Evolutionary conservation across 371 early-diverging fungal species (phyloP).

Genomic region (Rhizomucor pusillus): DNA sequence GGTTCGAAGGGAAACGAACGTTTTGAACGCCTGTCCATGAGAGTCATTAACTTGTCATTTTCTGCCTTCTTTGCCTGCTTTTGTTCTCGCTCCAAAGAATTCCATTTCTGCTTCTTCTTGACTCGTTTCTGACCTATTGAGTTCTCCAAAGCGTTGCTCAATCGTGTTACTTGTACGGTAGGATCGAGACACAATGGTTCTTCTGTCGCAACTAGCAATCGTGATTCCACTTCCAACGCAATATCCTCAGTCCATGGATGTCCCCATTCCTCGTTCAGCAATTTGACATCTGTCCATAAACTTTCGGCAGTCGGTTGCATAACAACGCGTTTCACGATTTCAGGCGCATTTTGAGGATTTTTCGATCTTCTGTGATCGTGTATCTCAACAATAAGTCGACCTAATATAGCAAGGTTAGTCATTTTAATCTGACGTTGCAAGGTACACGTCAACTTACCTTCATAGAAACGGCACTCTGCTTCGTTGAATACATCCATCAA

Average conservation of each 20-base stretch:
- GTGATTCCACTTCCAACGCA: conserved; percentile 55
- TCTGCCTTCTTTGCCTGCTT: conserved; percentile 59
- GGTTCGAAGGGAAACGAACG: conserved; percentile 48
- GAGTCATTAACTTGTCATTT: conserved; percentile 56
- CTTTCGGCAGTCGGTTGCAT: conserved; percentile 58
- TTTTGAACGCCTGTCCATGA: conserved; percentile 58
- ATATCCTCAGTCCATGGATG: conserved; percentile 46
- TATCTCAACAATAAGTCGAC: conserved; percentile 56
- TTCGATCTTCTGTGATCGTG: conserved; percentile 48
- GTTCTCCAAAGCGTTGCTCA: conserved; percentile 56
- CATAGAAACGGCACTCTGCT: conserved; percentile 58
- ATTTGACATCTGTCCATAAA: conserved; percentile 57
- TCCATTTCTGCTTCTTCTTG: conserved; percentile 57
- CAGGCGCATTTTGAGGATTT: conserved; percentile 11
- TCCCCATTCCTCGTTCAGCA: conserved; percentile 58
- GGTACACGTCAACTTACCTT: conserved; percentile 40
- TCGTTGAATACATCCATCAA: conserved; percentile 58
- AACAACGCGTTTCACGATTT: conserved; percentile 40
- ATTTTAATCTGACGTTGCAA: too few relatives aligned
- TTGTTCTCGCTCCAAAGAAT: conserved; percentile 59
- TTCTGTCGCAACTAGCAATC: conserved; percentile 59
- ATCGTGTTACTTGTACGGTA: conserved; percentile 52
- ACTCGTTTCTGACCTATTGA: conserved; percentile 31
- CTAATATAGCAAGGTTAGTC: conserved; percentile 28
- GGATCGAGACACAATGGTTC: conserved; percentile 61